Percentiles rank a stretch among this genome's conserved stretches.
Evolutionary conservation across 305 asterid species (phyloP).

Genomic region (Fraxinus velutina): DNA sequence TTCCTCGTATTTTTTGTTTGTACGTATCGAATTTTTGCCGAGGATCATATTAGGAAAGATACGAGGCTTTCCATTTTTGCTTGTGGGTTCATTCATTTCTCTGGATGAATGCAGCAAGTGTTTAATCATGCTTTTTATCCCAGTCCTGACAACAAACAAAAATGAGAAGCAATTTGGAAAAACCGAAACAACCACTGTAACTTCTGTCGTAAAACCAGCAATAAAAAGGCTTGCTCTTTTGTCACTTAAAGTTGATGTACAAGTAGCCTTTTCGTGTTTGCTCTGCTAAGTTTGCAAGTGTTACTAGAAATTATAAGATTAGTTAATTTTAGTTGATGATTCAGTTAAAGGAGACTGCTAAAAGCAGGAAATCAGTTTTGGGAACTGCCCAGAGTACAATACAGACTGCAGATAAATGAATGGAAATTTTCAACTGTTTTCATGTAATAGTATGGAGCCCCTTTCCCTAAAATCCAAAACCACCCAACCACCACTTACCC

Average conservation of each 20-base stretch:
- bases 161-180: not conserved
- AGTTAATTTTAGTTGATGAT: not conserved
- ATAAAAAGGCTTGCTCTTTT: not conserved
- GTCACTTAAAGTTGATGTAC: conserved; percentile 22
- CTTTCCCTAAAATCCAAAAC: too few relatives aligned
- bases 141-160: not conserved
- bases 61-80: not conserved
- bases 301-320: not conserved
- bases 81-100: not conserved
- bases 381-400: not conserved
- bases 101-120: not conserved
- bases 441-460: too few relatives aligned
- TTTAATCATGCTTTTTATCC: not conserved
- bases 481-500: too few relatives aligned
- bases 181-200: not conserved
- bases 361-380: not conserved
- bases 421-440: too few relatives aligned
- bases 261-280: not conserved
- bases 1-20: not conserved
- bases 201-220: not conserved
- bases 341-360: not conserved
- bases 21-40: not conserved
- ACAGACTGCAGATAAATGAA: not conserved
- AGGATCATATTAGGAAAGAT: not conserved
- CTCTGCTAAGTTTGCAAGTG: not conserved